These are phyloP conservation scores for Pseudogymnoascus sp. DNA, from an alignment of 2,329 filamentous ascomycete genomes.

Conservation along the genomic window DNA sequence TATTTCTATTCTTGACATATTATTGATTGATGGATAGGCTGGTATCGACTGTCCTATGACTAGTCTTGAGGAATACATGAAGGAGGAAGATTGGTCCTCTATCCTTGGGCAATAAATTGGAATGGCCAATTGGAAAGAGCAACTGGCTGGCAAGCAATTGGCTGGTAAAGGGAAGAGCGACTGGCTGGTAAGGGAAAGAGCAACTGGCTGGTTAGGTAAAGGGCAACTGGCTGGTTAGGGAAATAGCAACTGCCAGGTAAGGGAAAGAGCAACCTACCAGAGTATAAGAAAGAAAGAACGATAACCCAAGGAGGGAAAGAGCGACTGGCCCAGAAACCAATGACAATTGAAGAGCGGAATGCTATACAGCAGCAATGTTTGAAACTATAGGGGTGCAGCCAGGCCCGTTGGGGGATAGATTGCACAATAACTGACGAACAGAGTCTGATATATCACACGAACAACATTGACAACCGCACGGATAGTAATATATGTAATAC, in stretches of 20 bases:
- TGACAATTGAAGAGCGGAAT: neutral
- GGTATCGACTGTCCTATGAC: conserved; percentile 24
- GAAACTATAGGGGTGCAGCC: neutral
- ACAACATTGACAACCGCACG: neutral
- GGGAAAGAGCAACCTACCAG: neutral
- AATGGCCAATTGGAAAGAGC: neutral
- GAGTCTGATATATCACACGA: neutral
- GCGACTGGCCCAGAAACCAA: neutral
- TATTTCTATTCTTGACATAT: neutral
- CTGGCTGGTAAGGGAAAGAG: neutral
- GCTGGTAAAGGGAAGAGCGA: neutral
- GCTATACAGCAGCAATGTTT: neutral
- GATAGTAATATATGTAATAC: conserved; percentile 5
- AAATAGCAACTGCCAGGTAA: neutral
- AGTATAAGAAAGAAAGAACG: neutral
- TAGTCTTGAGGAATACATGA: conserved; percentile 24
- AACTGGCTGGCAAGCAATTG: neutral
- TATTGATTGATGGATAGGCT: neutral
- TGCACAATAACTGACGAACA: neutral
- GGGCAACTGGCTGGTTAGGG: neutral
- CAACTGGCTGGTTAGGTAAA: neutral
- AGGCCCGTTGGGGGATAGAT: neutral
- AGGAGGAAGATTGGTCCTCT: conserved; percentile 25
- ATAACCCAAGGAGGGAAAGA: neutral
- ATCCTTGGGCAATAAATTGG: conserved; percentile 11